Evolutionary conservation across 306 rosid species (phyloP).

Genomic region (Gillenia trifoliata): DNA sequence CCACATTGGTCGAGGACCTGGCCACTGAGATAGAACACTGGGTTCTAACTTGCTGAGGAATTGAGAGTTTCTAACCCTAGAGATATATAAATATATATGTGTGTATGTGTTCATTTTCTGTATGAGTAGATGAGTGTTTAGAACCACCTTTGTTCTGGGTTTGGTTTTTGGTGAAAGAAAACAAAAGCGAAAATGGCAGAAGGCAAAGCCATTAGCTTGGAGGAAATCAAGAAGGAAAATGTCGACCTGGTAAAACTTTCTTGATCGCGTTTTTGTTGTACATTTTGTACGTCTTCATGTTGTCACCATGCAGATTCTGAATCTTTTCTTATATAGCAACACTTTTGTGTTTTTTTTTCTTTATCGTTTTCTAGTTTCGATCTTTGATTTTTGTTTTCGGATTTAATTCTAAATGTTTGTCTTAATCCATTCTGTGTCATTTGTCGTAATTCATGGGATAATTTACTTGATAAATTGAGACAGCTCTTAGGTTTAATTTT

Average conservation of each 20-base stretch:
- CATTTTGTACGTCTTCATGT: neutral
- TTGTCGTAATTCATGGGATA: no score
- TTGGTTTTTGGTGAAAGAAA: neutral
- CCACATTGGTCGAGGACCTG: neutral
- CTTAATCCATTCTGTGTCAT: neutral
- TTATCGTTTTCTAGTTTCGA: neutral
- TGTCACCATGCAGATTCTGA: neutral
- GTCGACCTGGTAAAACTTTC: constrained; percentile 57
- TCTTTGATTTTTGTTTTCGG: neutral
- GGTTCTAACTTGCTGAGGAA: neutral
- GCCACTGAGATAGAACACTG: neutral
- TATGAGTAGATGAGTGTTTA: neutral
- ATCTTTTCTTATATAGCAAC: no score
- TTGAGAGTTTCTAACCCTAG: neutral
- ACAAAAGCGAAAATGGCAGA: neutral
- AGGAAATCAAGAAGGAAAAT: constrained; percentile 71
- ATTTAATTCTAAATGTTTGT: neutral
- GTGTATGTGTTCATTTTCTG: neutral
- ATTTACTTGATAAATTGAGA: neutral
- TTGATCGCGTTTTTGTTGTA: neutral
- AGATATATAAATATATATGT: neutral
- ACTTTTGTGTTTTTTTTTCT: neutral
- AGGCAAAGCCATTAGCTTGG: constrained; percentile 32
- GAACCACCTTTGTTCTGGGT: neutral
- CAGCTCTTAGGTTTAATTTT: neutral